Conservation (phyloP, 768 basidiomycete species). For the Pleurotus ostreatus region DNA sequence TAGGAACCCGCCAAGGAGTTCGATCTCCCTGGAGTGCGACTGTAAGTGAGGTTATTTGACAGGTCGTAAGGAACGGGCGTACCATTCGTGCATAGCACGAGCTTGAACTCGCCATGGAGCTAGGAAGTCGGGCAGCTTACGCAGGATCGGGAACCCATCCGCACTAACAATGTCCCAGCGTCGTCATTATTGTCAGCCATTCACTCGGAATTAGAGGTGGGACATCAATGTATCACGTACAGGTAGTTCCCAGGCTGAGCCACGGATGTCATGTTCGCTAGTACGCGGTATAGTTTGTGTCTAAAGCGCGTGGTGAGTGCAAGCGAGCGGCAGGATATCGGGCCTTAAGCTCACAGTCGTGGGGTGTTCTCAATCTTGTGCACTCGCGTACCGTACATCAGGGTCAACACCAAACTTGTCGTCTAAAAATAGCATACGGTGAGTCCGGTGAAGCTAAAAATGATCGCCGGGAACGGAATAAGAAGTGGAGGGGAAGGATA, state of each 20-base stretch:
- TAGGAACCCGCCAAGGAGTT: not conserved
- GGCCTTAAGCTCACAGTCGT: slow-evolving; percentile 11
- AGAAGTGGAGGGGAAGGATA: no score
- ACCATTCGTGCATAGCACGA: slow-evolving; percentile 12
- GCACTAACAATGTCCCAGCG: slow-evolving; percentile 10
- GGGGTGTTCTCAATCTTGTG: slow-evolving; percentile 17
- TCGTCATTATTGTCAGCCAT: no score
- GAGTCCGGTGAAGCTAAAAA: not conserved
- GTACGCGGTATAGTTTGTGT: slow-evolving; percentile 21
- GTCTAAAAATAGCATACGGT: slow-evolving; percentile 10
- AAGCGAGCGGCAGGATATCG: not conserved
- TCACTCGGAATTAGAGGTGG: not conserved
- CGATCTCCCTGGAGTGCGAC: not conserved
- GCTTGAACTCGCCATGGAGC: slow-evolving; percentile 22
- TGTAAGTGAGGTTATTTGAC: not conserved
- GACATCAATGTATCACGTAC: slow-evolving; percentile 9
- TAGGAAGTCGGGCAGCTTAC: slow-evolving; percentile 21
- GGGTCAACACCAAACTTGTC: slow-evolving; percentile 20
- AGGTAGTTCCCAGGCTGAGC: slow-evolving; percentile 22
- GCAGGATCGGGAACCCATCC: slow-evolving; percentile 22
- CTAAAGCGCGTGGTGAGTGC: slow-evolving; percentile 2
- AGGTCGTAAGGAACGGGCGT: not conserved
- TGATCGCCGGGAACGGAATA: not conserved
- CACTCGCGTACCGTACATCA: slow-evolving; percentile 18
- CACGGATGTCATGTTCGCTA: slow-evolving; percentile 19